These are phyloP conservation scores for Lachnum nothofagi DNA, from an alignment of 2,329 filamentous ascomycete genomes.

Conservation along the genomic window DNA sequence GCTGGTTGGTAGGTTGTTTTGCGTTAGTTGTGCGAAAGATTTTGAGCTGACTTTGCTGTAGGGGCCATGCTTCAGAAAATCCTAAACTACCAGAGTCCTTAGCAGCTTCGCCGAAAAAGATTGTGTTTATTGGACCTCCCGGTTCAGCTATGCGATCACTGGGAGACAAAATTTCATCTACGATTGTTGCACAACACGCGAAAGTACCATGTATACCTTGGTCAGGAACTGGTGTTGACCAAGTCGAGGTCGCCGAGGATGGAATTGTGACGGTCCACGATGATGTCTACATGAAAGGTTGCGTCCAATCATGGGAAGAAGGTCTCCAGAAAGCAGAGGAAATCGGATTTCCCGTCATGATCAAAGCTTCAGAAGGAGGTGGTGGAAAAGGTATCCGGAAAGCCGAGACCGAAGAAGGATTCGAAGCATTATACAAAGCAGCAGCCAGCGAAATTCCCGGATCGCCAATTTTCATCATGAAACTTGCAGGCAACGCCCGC, in stretches of 20 bases:
- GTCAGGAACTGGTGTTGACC: conserved; percentile 87
- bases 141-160: conserved; percentile 98
- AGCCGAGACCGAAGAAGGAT: conserved; percentile 78
- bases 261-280: conserved; percentile 92
- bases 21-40: neutral
- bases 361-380: conserved; percentile 99
- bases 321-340: conserved; percentile 78
- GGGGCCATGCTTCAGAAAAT: conserved; percentile 98
- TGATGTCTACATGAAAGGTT: conserved; percentile 81
- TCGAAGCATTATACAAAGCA: conserved; percentile 84
- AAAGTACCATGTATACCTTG: conserved; percentile 97
- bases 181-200: conserved; percentile 96
- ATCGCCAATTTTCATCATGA: conserved; percentile 99
- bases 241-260: conserved; percentile 70
- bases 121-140: conserved; percentile 96
- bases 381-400: conserved; percentile 99
- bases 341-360: conserved; percentile 99
- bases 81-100: conserved; percentile 94
- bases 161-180: conserved; percentile 99
- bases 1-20: conserved; percentile 74
- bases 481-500: conserved; percentile 90
- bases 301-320: conserved; percentile 83
- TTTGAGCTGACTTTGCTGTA: conserved; percentile 34
- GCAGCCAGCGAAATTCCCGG: conserved; percentile 96
- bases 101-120: conserved; percentile 94